Evolutionary conservation across 2,329 filamentous ascomycete genomes (phyloP), one percentile per base, ranked within the genome.

Genomic region (Fusarium sp.): DNA sequence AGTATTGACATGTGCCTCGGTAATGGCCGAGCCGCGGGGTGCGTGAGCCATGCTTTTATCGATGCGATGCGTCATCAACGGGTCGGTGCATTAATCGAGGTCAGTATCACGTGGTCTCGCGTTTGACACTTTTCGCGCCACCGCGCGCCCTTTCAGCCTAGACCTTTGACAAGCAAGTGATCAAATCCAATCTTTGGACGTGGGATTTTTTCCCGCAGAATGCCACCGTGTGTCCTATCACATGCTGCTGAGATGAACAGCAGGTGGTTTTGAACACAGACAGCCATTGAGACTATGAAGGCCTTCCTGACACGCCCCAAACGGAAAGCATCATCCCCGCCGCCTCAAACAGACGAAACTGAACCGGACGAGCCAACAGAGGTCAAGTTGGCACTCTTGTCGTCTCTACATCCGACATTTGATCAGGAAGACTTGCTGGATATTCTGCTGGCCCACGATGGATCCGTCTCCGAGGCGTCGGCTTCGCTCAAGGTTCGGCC

Each of bases 281-380:
- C 5, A 33, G 20, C 12, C 20, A n/a, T 16, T 62, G 33, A 70
- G 56, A 80, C 46, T 57, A 92, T 92, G 90, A 87, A 91, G 73
- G 81, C 86, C 31, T 92, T 91, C 77, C 80, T 92, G 63, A 85
- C 85, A 11, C 83, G 85, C 20, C 84, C 83, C 64, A 91, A 90
- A 80, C 87, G 89, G 63, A 91, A 83, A 65, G 66, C 70, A 24
- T 78, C 73, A 56, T 72, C 74, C 24, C 74, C 77, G 76, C 62
- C 74, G 27, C 74, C 77, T 77, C 62, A 77, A 67, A 49, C 65
- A 7, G 60, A n/a, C n/a, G n/a, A n/a, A n/a, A n/a, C n/a, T n/a
- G n/a, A 82, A 20, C 88, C 91, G 17, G 90, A 95, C 17, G 93
- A 97, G 55, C 92, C 93, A 1, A 99, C 96, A 0, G 96, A 98